phyloP scores from a whole-genome alignment of 768 basidiomycete species.

The Lentinula sp. region DNA sequence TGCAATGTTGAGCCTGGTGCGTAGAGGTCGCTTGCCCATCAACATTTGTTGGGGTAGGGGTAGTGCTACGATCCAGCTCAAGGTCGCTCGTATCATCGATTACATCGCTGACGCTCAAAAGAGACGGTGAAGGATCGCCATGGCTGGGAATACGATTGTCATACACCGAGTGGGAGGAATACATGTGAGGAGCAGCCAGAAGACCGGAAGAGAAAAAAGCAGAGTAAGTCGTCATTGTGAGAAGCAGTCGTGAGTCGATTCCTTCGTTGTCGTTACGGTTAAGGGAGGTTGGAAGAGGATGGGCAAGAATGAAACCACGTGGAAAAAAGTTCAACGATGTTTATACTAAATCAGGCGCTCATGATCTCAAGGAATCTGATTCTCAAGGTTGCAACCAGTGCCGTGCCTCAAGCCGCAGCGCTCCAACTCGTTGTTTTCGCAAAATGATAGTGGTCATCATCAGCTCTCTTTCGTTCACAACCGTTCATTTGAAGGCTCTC shows the following conservation, averaged over 20 bases:
- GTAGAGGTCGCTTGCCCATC: slow-evolving; percentile 21
- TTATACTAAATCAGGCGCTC: too few species aligned
- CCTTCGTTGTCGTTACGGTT: background rate
- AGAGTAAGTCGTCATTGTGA: slow-evolving; percentile 45
- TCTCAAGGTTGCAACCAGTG: too few species aligned
- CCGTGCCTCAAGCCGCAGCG: too few species aligned
- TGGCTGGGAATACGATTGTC: slow-evolving; percentile 16
- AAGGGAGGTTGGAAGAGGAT: background rate
- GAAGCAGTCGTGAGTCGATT: background rate
- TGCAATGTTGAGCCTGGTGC: slow-evolving; percentile 31
- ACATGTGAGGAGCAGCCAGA: slow-evolving; percentile 39
- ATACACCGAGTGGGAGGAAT: slow-evolving; percentile 9
- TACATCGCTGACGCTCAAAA: slow-evolving; percentile 17
- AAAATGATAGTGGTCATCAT: too few species aligned
- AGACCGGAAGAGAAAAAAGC: slow-evolving; percentile 68
- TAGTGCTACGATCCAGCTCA: slow-evolving; percentile 25
- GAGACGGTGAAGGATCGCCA: slow-evolving; percentile 17
- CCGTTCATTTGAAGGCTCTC: too few species aligned
- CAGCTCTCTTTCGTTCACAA: too few species aligned
- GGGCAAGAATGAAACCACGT: background rate
- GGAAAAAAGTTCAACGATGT: background rate
- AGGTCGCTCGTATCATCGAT: slow-evolving; percentile 27
- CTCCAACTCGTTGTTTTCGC: too few species aligned
- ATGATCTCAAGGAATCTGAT: too few species aligned
- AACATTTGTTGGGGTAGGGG: slow-evolving; percentile 24